Evolutionary conservation across 1,284 basidiomycete genomes (phyloP), one percentile per base, ranked within the genome.

Genomic region (Puccinia polysora): DNA sequence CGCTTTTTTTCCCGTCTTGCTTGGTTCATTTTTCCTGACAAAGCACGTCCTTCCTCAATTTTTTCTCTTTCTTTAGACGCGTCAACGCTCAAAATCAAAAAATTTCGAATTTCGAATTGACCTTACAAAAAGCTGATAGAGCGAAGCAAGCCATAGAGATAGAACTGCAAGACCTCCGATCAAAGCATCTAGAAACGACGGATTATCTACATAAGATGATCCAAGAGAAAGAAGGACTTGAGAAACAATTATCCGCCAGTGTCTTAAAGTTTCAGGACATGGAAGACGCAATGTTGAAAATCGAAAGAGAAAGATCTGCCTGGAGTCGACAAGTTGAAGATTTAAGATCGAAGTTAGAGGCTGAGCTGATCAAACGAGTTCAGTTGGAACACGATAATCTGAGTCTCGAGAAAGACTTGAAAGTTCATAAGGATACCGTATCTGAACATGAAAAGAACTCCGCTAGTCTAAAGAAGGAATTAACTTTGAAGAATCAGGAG

Each of bases 281-380:
- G 69, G 93, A 97, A 79, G 93, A 97, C 77, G 85, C 88, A 0
- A 85, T 91, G 4, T 83, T 95, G 4, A 86, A 89, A 75, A 84
- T 90, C 56, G 89, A 95, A 79, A 84, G 90, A 43, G 91, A 93
- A 74, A 86, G 90, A 77, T 86, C 85, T 5, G 83, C 86, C 10
- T 86, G 88, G 75, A 85, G 86, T 70, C 85, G 88, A 6, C 89
- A 91, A 75, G 80, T 89, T 71, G 89, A 90, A 43, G 82, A 84
- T 7, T 80, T 84, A 67, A 85, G 85, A 71, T 86, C 87, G 76
- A 86, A 65, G 53, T 76, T 81, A 8, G 75, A 76, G 45, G 75
- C 76, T 6, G 76, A 79, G 73, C 73, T 75, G 8, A 76, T 78
- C 40, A 74, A 76, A 58, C 75, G 77, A 36, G 75, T 75, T 73